Evolutionary conservation across 257 asterid genomes (phyloP).

Genomic region (Plantago elongata): DNA sequence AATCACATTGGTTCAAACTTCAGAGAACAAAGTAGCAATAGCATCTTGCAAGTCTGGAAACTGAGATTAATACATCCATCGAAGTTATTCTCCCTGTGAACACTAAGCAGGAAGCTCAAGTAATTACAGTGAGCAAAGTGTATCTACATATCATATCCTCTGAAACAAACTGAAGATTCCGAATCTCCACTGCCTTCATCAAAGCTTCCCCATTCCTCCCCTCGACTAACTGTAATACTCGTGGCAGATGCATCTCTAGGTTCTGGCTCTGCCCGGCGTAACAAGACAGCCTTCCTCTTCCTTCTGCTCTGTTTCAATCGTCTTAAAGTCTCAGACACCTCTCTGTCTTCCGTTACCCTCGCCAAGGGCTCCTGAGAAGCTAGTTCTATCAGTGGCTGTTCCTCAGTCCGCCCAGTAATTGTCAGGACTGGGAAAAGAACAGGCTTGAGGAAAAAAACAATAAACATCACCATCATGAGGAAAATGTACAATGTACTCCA

Average conservation of each 20-base stretch:
- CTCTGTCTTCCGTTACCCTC: constrained; percentile 20
- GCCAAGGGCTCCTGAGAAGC: constrained; percentile 16
- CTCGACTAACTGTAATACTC: constrained; percentile 35
- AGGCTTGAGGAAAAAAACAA: constrained; percentile 43
- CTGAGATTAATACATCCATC: background rate
- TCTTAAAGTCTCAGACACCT: constrained; percentile 28
- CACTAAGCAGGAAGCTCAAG: background rate
- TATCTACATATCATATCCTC: constrained; percentile 14
- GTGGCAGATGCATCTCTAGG: constrained; percentile 31
- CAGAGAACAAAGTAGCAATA: no score
- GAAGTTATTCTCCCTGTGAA: background rate
- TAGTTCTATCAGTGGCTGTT: background rate
- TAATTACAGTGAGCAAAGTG: background rate
- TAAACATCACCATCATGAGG: constrained; percentile 33
- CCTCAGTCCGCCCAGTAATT: constrained; percentile 1
- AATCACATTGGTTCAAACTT: no score
- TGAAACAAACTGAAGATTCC: constrained; percentile 34
- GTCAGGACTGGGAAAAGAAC: constrained; percentile 33
- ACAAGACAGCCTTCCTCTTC: constrained; percentile 50
- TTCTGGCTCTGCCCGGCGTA: constrained; percentile 17
- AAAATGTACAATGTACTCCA: constrained; percentile 59
- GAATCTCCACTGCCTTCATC: constrained; percentile 47
- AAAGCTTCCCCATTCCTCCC: constrained; percentile 17
- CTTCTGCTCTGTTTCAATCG: constrained; percentile 46
- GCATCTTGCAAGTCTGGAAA: no score